Evolutionary conservation across 2,329 filamentous ascomycete genomes (phyloP), one percentile per base, ranked within the genome.

Genomic region (Aspergillus sp.): DNA sequence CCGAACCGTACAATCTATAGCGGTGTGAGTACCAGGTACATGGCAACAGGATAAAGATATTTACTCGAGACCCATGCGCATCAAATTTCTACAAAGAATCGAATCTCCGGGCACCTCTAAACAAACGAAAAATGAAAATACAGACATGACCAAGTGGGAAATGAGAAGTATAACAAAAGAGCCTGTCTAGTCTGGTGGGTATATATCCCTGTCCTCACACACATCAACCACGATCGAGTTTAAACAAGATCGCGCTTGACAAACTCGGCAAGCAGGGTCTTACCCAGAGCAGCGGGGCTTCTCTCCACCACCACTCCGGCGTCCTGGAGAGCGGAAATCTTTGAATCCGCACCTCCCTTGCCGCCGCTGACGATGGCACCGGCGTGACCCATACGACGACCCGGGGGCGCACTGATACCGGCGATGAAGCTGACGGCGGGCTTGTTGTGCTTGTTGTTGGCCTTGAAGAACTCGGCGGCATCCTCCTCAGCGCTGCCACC

Each of bases 371-470:
- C 91, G 68, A 98, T 98, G 66, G 93, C 93, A 77, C 93, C 93
- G 58, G 93, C 93, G 79, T 98, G 93, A 60, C 93, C 93, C 93
- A 97, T 98, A 72, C 93, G 85, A 70, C 93, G 83, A 66, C 93
- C 93, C 32, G 93, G 90, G 47, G 93, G 93, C 56, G 93, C 93
- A 59, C 88, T 94, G 75, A 98, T 97, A 76, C 93, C 93, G 57
- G 93, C 93, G 64, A 97, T 97, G 76, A 98, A 98, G 73, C 86
- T 88, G 62, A 97, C 93, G 51, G 94, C 90, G 63, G 93, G 93
- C 83, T 96, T 98, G 73, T 89, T 86, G 70, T 83, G 77, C 50
- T 83, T 90, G 81, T 98, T 97, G 79, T 93, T 81, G 69, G 82
- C 78, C 77, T 86, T 88, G 67, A 97, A 76, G 80, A 94, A 98